Percentiles rank a stretch among this genome's conserved stretches.
phyloP scores from a whole-genome alignment of 2,329 filamentous ascomycete genomes.

The Septoria linicola region DNA sequence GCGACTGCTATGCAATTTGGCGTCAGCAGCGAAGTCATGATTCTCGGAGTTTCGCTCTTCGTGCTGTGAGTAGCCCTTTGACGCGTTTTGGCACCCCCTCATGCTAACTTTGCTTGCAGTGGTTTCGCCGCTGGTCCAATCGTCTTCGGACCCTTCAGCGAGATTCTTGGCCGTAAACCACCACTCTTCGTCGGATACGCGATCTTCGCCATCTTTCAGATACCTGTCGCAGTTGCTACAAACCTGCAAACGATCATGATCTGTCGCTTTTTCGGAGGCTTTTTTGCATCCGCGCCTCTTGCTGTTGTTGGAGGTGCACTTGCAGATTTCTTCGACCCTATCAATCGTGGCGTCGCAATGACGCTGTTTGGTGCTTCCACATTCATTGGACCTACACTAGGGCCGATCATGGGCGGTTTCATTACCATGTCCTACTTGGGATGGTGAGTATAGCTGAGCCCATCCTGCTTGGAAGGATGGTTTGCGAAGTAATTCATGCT shows the following conservation, averaged over 20 bases:
- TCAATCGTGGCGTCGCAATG: constrained; percentile 32
- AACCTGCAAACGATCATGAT: constrained; percentile 57
- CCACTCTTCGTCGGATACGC: constrained; percentile 38
- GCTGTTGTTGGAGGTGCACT: constrained; percentile 46
- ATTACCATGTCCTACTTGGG: constrained; percentile 30
- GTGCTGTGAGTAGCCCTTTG: constrained; percentile 22
- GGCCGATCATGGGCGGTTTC: constrained; percentile 33
- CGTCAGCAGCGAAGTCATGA: constrained; percentile 30
- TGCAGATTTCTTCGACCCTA: constrained; percentile 30
- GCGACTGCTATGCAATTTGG: constrained; percentile 26
- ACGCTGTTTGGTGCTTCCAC: constrained; percentile 29
- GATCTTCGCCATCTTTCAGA: constrained; percentile 55
- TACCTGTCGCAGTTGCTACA: constrained; percentile 55
- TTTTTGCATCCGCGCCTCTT: constrained; percentile 53
- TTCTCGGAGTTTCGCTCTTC: constrained; percentile 28
- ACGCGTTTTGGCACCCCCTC: too few relatives aligned
- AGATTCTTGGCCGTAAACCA: constrained; percentile 54
- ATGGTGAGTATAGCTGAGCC: constrained; percentile 18
- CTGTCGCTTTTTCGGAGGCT: constrained; percentile 55
- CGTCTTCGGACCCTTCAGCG: constrained; percentile 41
- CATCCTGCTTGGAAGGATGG: too few relatives aligned
- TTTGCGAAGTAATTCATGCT: too few relatives aligned
- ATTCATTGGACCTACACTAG: constrained; percentile 31
- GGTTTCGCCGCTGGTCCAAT: constrained; percentile 27
- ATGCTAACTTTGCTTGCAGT: too few relatives aligned